phyloP scores from a whole-genome alignment of 257 asterid genomes.

The Thymus quinquecostatus region DNA sequence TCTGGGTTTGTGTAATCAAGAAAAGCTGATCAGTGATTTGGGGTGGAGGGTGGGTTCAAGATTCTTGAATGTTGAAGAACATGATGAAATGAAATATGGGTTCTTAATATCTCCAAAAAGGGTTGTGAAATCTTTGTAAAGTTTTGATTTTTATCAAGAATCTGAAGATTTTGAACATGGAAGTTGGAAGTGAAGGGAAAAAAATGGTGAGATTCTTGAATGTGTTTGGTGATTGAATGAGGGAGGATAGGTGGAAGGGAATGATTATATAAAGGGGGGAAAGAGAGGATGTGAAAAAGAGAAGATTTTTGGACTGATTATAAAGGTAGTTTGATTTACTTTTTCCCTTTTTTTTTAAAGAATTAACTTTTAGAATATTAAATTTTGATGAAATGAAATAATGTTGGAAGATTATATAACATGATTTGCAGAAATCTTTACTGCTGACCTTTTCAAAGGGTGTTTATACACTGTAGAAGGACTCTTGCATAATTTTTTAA shows the following conservation, averaged over 20 bases:
- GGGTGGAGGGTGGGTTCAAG: constrained; percentile 23
- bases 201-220: constrained; percentile 14
- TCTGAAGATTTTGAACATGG: constrained; percentile 1
- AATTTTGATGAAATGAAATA: constrained; percentile 4
- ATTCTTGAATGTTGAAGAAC: constrained; percentile 25
- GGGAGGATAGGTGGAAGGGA: constrained; percentile 20
- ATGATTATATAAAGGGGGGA: constrained; percentile 2
- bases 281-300: constrained; percentile 30
- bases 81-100: constrained; percentile 18
- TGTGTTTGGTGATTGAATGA: constrained; percentile 27
- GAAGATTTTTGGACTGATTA: constrained; percentile 25
- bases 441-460: constrained; percentile 55
- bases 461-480: constrained; percentile 3
- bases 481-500: too few relatives aligned
- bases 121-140: constrained; percentile 8
- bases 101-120: neutral
- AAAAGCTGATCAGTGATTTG: neutral
- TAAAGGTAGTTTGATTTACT: constrained; percentile 7
- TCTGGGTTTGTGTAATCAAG: constrained; percentile 14
- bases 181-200: neutral
- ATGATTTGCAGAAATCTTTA: constrained; percentile 17
- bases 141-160: constrained; percentile 27
- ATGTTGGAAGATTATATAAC: neutral
- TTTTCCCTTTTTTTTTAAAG: neutral
- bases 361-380: neutral